Evolutionary conservation across 352 stramenopile species (phyloP), one percentile per base, ranked within the genome.

Genomic region (Pythium utonaiense): DNA sequence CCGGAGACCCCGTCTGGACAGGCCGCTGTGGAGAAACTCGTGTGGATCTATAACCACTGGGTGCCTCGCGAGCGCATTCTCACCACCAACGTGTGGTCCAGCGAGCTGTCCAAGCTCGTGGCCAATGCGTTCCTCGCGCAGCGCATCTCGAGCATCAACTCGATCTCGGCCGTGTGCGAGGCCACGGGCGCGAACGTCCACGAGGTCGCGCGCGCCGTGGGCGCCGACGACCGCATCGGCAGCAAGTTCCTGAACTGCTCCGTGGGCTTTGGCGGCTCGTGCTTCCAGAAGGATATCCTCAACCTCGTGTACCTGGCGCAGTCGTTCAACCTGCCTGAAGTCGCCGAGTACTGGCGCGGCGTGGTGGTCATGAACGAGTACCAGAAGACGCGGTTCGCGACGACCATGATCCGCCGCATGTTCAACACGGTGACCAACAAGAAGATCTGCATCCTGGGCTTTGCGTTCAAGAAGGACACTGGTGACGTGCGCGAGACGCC

Each of bases 381-480:
- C 79, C 98, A 99, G 78, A 99, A 99, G 89, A 90, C 91, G 27
- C 90, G 98, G n/a, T 99, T 99, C 71, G 96, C 93, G 6, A 91
- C 97, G 61, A 98, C 96, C 47, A 98, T 99, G 75, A 95, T 99
- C 47, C 74, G 80, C 13, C 81, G 80, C 40, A 99, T 99, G 97
- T 99, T 99, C 75, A 99, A 99, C 87, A 99, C 96, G 30, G 95
- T 99, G 28, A 99, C 97, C 25, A 98, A 98, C 67, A 99, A 99
- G 79, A 98, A 98, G 75, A 99, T 99, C 73, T 98, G 96, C 53
- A 81, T 99, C 60, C 88, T 99, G 16, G 98, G 98, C 62, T 99
- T 99, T 76, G 97, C 98, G 16, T 99, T 99, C 81, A 99, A 99
- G 90, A 99, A 99, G 72, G 96, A 99, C 80, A 99, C 98, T 40